Evolutionary conservation across 495 filamentous ascomycete genomes (phyloP).

Genomic region (Neurospora sublineolata): DNA sequence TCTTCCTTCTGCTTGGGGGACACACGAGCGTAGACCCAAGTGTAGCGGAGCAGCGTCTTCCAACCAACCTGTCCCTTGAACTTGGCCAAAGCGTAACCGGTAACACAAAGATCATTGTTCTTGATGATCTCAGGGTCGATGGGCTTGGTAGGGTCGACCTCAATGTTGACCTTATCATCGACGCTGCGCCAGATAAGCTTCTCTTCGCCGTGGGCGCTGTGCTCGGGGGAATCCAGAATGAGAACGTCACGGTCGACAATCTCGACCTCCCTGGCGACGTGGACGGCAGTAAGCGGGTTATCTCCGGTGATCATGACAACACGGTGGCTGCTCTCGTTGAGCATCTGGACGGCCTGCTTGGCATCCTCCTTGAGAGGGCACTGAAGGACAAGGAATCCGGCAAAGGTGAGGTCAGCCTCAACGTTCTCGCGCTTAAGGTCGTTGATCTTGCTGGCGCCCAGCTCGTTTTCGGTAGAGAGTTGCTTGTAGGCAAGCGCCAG

Average conservation of each 20-base stretch:
- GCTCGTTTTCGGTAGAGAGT: constrained; percentile 64
- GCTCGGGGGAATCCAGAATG: constrained; percentile 88
- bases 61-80: constrained; percentile 71
- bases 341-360: constrained; percentile 84
- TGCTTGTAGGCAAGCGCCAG: constrained; percentile 90
- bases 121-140: constrained; percentile 73
- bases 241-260: constrained; percentile 94
- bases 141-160: constrained; percentile 74
- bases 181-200: constrained; percentile 88
- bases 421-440: constrained; percentile 86
- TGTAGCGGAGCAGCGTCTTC: constrained; percentile 64
- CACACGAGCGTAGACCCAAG: constrained; percentile 97
- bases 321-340: constrained; percentile 97
- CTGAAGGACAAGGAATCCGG: constrained; percentile 90
- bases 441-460: constrained; percentile 77
- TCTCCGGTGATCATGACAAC: constrained; percentile 99
- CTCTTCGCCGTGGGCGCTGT: constrained; percentile 63
- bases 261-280: constrained; percentile 91
- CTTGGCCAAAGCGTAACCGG: constrained; percentile 84
- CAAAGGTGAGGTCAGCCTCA: constrained; percentile 74
- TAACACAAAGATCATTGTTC: constrained; percentile 89
- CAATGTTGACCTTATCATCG: constrained; percentile 76
- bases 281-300: constrained; percentile 91
- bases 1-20: constrained; percentile 99
- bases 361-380: constrained; percentile 96